These are phyloP conservation scores for Dicorynia guianensis DNA, from an alignment of 306 rosid genomes.

Conservation along the genomic window DNA sequence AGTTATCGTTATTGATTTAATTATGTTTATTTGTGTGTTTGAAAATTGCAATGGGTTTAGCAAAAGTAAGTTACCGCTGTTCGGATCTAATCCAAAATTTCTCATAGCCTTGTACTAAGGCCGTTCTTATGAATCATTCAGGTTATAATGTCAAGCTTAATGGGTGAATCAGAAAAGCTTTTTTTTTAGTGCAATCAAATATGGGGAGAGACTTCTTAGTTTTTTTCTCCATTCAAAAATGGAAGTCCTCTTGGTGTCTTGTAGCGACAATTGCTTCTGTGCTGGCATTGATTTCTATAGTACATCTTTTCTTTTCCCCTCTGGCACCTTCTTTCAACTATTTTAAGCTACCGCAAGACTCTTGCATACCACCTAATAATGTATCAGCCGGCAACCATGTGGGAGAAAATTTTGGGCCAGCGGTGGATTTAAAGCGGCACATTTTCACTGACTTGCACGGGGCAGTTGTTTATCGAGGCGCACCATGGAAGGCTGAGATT, in stretches of 20 bases:
- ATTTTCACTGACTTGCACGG: constrained; percentile 72
- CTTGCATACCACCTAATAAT: constrained; percentile 57
- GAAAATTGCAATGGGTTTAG: constrained; percentile 13
- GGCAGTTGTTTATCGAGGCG: constrained; percentile 74
- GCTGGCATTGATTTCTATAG: constrained; percentile 66
- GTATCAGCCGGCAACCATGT: constrained; percentile 46
- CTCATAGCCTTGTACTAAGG: too few relatives aligned
- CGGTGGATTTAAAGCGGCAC: constrained; percentile 52
- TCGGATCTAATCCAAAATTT: neutral
- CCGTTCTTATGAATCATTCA: constrained; percentile 8
- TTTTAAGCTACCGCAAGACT: constrained; percentile 62
- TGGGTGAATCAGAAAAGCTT: constrained; percentile 42
- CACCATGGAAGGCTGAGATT: constrained; percentile 91
- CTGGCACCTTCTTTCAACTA: constrained; percentile 72
- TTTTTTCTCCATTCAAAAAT: constrained; percentile 65
- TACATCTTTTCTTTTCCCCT: constrained; percentile 87
- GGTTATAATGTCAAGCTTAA: constrained; percentile 50
- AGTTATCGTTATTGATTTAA: constrained; percentile 17
- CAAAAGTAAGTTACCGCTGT: neutral
- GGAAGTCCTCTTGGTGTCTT: constrained; percentile 79
- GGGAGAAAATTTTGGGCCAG: constrained; percentile 42
- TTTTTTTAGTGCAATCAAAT: constrained; percentile 17
- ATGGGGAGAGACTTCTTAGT: constrained; percentile 52
- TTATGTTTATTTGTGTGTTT: constrained; percentile 22
- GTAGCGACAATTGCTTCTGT: constrained; percentile 67